Conservation (phyloP, 495 filamentous ascomycete genomes). For the Parmelia sp. region DNA sequence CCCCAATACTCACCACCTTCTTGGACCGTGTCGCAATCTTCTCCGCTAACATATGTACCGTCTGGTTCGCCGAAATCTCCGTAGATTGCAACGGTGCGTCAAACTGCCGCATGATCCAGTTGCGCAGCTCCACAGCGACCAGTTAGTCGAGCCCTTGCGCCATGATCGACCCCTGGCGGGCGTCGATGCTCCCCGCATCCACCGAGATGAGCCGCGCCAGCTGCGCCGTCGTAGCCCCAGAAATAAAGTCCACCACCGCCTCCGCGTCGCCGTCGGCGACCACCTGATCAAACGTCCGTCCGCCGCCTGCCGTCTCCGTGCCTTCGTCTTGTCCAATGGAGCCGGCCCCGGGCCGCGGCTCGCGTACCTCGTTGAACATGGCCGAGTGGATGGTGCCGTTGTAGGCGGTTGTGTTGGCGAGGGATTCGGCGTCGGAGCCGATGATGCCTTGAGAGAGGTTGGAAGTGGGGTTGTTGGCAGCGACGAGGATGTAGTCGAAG, state of each 20-base stretch:
- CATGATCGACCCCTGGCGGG: not conserved
- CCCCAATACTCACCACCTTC: not conserved
- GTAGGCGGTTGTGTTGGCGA: not conserved
- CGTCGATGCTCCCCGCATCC: not conserved
- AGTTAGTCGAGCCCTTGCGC: slow-evolving; percentile 55
- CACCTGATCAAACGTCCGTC: not conserved
- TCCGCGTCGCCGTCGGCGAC: not conserved
- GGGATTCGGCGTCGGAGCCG: not conserved
- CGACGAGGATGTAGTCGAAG: slow-evolving; percentile 1
- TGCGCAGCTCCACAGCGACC: slow-evolving; percentile 54
- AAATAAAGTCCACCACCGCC: slow-evolving; percentile 1
- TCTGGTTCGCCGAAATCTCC: not conserved
- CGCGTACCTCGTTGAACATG: slow-evolving; percentile 1
- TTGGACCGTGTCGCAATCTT: not conserved
- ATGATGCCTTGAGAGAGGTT: not conserved
- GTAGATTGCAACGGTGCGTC: not conserved
- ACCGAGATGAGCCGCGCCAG: not conserved
- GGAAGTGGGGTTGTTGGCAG: not conserved
- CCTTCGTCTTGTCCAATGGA: not conserved
- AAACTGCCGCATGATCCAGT: slow-evolving; percentile 48
- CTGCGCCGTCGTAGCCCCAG: not conserved
- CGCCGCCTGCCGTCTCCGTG: not conserved
- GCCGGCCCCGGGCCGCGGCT: not conserved
- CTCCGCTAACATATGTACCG: not conserved
- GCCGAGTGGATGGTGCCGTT: slow-evolving; percentile 1